These are phyloP conservation scores for Saturnispora bothae DNA, from an alignment of 805 yeast genomes.

Conservation along the genomic window DNA sequence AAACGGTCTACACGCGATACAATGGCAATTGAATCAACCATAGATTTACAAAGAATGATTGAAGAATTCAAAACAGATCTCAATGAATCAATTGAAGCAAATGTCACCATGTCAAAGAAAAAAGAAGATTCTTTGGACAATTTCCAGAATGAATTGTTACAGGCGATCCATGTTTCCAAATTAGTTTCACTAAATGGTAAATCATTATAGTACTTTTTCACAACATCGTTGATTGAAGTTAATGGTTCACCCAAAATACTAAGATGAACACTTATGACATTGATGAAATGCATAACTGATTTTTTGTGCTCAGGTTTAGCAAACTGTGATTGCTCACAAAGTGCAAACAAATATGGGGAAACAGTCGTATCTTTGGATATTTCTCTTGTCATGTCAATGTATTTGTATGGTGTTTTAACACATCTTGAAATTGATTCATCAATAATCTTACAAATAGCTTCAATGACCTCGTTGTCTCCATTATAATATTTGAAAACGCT, in stretches of 20 bases:
- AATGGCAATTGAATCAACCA: conserved; percentile 39
- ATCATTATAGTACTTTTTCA: conserved; percentile 14
- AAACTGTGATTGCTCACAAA: conserved; percentile 63
- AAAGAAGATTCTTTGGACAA: conserved; percentile 14
- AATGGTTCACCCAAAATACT: conserved; percentile 51
- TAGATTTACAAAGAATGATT: conserved; percentile 33
- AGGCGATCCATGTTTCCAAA: conserved; percentile 10
- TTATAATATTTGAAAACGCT: conserved; percentile 10
- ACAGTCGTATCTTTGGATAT: conserved; percentile 8
- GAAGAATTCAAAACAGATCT: conserved; percentile 12
- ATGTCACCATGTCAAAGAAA: conserved; percentile 28
- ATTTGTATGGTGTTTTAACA: conserved; percentile 71
- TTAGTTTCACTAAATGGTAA: conserved; percentile 6
- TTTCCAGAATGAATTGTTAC: neutral
- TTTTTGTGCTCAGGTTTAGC: conserved; percentile 27
- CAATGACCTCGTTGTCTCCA: conserved; percentile 13
- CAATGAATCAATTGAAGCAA: conserved; percentile 24
- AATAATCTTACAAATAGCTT: conserved; percentile 47
- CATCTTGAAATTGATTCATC: conserved; percentile 72
- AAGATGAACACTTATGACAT: conserved; percentile 36
- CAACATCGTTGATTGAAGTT: conserved; percentile 13
- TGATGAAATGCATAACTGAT: conserved; percentile 36
- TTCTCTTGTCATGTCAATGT: conserved; percentile 45
- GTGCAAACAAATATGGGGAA: conserved; percentile 48
- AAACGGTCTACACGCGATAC: conserved; percentile 30